Evolutionary conservation across 371 early-diverging fungal genomes (phyloP).

Genomic region (Rhizopus microsporus): DNA sequence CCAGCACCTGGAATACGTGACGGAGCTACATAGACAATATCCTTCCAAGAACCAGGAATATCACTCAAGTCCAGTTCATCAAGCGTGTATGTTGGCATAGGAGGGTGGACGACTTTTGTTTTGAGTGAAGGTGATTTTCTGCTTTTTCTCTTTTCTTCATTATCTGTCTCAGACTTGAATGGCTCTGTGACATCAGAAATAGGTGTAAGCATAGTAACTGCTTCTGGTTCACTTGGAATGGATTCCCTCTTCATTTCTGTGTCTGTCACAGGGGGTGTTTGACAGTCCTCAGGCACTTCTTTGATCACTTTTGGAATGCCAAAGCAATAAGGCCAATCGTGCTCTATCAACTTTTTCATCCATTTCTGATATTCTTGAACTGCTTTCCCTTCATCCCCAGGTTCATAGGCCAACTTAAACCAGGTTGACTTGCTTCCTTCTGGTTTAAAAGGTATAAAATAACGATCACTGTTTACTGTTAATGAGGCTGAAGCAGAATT

Average conservation of each 20-base stretch:
- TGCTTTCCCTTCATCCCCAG: slow-evolving; percentile 73
- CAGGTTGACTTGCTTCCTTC: slow-evolving; percentile 66
- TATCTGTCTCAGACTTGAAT: background rate
- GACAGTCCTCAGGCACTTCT: background rate
- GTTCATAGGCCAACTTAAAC: slow-evolving; percentile 74
- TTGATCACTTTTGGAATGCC: slow-evolving; percentile 37
- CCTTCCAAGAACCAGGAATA: slow-evolving; percentile 46
- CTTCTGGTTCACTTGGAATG: background rate
- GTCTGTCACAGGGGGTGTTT: slow-evolving; percentile 3
- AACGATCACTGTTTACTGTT: slow-evolving; percentile 76
- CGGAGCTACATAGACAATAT: slow-evolving; percentile 40
- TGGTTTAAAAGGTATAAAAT: slow-evolving; percentile 71
- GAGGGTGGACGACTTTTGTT: background rate
- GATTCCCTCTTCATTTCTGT: background rate
- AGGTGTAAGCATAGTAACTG: too few species aligned
- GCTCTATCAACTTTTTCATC: slow-evolving; percentile 63
- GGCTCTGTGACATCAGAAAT: background rate
- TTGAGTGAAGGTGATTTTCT: background rate
- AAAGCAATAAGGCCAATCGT: slow-evolving; percentile 81
- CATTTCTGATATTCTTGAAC: slow-evolving; percentile 71
- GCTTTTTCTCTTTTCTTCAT: background rate
- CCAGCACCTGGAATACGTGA: slow-evolving; percentile 48
- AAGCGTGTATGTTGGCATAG: slow-evolving; percentile 6
- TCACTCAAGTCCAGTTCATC: slow-evolving; percentile 23
- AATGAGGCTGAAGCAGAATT: slow-evolving; percentile 80